Evolutionary conservation across 1,284 basidiomycete genomes (phyloP).

Genomic region (Naganishia albida): DNA sequence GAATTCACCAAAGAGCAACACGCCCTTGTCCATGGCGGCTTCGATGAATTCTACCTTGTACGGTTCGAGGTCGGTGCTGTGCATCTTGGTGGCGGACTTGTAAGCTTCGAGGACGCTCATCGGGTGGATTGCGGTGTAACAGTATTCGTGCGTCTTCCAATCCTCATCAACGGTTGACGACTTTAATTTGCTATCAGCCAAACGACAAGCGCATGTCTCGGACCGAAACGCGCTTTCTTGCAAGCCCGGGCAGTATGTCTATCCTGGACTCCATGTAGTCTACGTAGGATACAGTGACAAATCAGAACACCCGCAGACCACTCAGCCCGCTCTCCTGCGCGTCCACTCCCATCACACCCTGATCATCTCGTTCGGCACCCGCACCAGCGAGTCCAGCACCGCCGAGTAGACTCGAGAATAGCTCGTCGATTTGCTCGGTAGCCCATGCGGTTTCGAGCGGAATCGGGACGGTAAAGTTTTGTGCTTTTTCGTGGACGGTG

Average conservation of each 20-base stretch:
- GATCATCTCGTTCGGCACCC: slow-evolving; percentile 33
- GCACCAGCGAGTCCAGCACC: slow-evolving; percentile 45
- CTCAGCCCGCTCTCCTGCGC: slow-evolving; percentile 1
- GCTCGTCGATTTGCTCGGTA: slow-evolving; percentile 87
- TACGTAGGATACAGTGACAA: neutral
- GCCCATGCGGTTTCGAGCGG: slow-evolving; percentile 69
- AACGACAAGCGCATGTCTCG: slow-evolving; percentile 1
- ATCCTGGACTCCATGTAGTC: neutral
- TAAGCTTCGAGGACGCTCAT: slow-evolving; percentile 17
- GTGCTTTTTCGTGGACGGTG: slow-evolving; percentile 87
- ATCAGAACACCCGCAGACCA: slow-evolving; percentile 29
- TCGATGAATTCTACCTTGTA: slow-evolving; percentile 54
- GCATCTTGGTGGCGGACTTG: slow-evolving; percentile 15
- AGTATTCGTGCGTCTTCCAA: too few relatives aligned
- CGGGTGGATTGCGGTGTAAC: neutral
- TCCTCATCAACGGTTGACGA: neutral
- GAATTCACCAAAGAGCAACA: slow-evolving; percentile 84
- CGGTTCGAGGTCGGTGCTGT: slow-evolving; percentile 36
- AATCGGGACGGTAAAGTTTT: slow-evolving; percentile 91
- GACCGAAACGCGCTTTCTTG: neutral
- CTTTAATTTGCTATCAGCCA: too few relatives aligned
- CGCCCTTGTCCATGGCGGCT: slow-evolving; percentile 52
- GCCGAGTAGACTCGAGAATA: slow-evolving; percentile 82
- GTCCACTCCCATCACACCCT: slow-evolving; percentile 25
- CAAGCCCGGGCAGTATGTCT: neutral